Evolutionary conservation across 768 basidiomycete species (phyloP).

Genomic region (Hydnum rufescens): DNA sequence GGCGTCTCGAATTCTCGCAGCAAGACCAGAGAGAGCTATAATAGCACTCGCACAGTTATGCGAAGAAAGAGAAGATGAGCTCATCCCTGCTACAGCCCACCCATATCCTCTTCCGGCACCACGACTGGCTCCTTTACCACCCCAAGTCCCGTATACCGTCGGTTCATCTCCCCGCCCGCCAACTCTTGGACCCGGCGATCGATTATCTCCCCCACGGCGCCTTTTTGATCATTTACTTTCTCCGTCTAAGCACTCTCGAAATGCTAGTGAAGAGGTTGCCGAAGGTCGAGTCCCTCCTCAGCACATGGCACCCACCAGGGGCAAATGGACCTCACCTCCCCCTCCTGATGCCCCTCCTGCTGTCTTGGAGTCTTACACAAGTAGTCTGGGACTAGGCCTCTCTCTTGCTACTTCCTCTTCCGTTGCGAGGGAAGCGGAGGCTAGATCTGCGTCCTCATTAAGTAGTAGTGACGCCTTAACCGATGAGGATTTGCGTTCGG

Average conservation of each 20-base stretch:
- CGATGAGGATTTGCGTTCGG: slow-evolving; percentile 25
- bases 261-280: slow-evolving; percentile 18
- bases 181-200: slow-evolving; percentile 23
- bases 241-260: slow-evolving; percentile 14
- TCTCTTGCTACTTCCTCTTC: slow-evolving; percentile 29
- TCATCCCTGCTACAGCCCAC: slow-evolving; percentile 6
- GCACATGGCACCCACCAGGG: slow-evolving; percentile 64
- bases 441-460: slow-evolving; percentile 33
- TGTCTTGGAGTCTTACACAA: slow-evolving; percentile 48
- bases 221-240: slow-evolving; percentile 9
- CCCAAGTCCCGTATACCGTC: slow-evolving; percentile 52
- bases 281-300: slow-evolving; percentile 22
- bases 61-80: slow-evolving; percentile 52
- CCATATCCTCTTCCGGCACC: slow-evolving; percentile 15
- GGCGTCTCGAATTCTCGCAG: slow-evolving; percentile 64
- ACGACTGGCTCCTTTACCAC: slow-evolving; percentile 29
- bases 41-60: slow-evolving; percentile 76
- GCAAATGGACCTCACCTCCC: slow-evolving; percentile 73
- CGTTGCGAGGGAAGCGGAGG: slow-evolving; percentile 34
- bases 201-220: slow-evolving; percentile 30
- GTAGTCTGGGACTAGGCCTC: slow-evolving; percentile 36
- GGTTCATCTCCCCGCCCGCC: slow-evolving; percentile 41
- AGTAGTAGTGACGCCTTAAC: slow-evolving; percentile 40
- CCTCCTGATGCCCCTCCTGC: slow-evolving; percentile 52
- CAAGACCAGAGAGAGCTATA: slow-evolving; percentile 62